Evolutionary conservation across 495 filamentous ascomycete species (phyloP), one percentile per base, ranked within the genome.

Genomic region (Penicillium paradoxum): DNA sequence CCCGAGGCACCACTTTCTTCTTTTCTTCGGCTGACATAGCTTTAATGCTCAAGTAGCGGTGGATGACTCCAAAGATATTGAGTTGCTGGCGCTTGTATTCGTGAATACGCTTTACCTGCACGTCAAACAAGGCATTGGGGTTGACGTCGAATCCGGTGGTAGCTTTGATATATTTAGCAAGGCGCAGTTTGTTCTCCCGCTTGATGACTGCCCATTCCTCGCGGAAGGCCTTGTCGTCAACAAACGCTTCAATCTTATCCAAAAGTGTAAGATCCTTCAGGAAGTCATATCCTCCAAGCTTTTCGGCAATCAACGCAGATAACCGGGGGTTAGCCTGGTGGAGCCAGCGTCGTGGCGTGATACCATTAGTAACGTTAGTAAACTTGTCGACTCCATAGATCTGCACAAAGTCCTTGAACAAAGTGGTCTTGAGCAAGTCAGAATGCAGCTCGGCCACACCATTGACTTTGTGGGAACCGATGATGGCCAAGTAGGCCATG

Each of bases 11-110:
- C 52, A 89, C 78, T 68, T 96, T 93, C 79, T 95, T 91, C 53
- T 84, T 82, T 65, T 96, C 86, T 63, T 90, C 89, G 1, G 90
- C 73, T 21, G 79, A 82, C 85, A 96, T 84, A 7, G 76, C 72
- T 69, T 98, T 98, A 64, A 98, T 85, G 19, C 77, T 83, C 14
- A 98, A 80, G 67, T 97, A 98, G 39, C 93, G 86, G 68, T 96
- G 87, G 61, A 98, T 97, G 53, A 96, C 89, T 45, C 93, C 93
- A 59, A 98, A 97, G 65, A 98, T 97, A 75, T 98, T 98, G 63
- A 98, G 83, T 67, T 98, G 93, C 73, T 98, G 93, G 45, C 93
- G 87, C 79, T 98, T 98, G 73, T 98, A 98, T 75, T 98, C 93
- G 72, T 98, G 93, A 66, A 98, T 98, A 56, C 93, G 88, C 78